Base-by-base conservation (phyloP, 768 basidiomycete species). In the Hydnum rufescens region DNA sequence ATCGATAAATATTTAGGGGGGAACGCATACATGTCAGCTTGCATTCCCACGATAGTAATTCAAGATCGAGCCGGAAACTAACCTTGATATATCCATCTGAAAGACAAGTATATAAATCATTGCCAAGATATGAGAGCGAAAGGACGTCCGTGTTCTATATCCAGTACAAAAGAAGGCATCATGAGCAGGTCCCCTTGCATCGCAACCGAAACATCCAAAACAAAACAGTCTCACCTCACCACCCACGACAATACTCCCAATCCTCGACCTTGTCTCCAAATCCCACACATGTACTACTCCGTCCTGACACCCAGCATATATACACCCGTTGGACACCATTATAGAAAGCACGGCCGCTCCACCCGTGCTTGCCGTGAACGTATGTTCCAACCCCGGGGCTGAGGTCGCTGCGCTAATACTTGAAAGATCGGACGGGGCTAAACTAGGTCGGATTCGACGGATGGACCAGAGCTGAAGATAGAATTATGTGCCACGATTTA, bases 261-360 rank as follows among this genome's bases (percentile, higher is more conserved):
- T 78, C 32, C 85, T 68, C 0, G 88, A 87, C 57, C 77, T 80
- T 0, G 90, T 93, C 62, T 92, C 89, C 4, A 95, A 66, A 63
- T 96, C 92, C 66, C 86, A 76, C 3, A 96, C 80, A 57, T 82
- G 82, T 59, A 96, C 85, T 58, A 83, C 80, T 2, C 93, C 93
- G 57, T 88, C 89, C 65, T 97, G 93, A 59, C 90, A 84, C 0
- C 89, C 93, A 4, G 87, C 93, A 60, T 82, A 95, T 22, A 96
- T 71, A 1, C 86, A 84, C 19, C 85, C 84, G 22, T 79, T 80
- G 31, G 72, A 71, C 0, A 75, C 74, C 2, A 77, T 76, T 26
- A 97, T 70, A 0, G 87, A 76, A n/a, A 90, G 70, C 4, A 95
- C 78, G 0, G 55, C 55, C 13, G 13, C 22, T 13, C 88, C 92